Evolutionary conservation across 2,329 filamentous ascomycete species (phyloP), one percentile per base, ranked within the genome.

Genomic region (Periconia sp.): DNA sequence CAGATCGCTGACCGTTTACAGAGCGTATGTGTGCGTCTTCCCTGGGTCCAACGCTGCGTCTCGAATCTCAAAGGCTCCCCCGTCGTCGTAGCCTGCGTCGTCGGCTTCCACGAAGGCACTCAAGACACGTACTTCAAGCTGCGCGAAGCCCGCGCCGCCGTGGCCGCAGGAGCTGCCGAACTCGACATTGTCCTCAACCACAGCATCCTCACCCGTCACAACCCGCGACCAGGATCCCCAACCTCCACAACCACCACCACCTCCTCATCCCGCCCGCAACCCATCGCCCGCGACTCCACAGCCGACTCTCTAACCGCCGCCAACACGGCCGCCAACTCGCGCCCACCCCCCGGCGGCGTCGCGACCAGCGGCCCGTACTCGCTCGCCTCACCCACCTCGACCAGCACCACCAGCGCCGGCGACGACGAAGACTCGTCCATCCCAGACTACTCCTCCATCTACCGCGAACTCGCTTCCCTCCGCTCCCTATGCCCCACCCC

Each of bases 171-270:
- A 18, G 83, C 83, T 1, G 68, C 66, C 1, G 84, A 86, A 64
- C 75, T 86, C 33, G 83, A 86, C 63, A 78, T 85, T 64, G 84
- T 86, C 2, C 73, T 86, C 46, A 85, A 85, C 58, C 79, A 81
- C 60, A 72, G 73, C 2, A 69, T 78, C 3, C 71, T 86, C 18
- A 70, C 70, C 20, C 57, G 59, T 47, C 61, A 67, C 56, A 68
- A 68, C 54, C 13, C 23, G 2, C 56, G 51, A 27, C 43, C 58
- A n/a, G 37, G 54, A 58, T 43, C 58, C 45, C 27, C 60, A 46
- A 31, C 61, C 55, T 46, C 33, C 41, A n/a, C 43, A 18, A n/a
- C n/a, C n/a, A n/a, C n/a, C n/a, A n/a, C n/a, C n/a, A n/a, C n/a
- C n/a, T 17, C 15, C 33, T 33, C 31, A 41, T 17, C 33, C 20